Evolutionary conservation across 2,329 filamentous ascomycete genomes (phyloP).

Genomic region (Sphaerulina musiva): DNA sequence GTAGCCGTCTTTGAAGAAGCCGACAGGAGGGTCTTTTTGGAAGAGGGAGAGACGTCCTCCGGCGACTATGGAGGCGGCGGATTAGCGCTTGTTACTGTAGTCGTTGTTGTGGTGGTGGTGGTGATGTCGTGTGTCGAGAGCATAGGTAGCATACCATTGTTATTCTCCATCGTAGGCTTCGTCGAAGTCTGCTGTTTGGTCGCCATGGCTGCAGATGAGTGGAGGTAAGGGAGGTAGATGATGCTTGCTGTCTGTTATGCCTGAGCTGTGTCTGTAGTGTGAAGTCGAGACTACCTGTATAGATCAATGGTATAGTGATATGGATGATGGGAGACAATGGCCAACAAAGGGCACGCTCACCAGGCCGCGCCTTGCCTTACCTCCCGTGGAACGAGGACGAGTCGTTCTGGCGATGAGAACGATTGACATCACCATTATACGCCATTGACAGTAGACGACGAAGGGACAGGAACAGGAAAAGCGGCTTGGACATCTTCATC

Average conservation of each 20-base stretch:
- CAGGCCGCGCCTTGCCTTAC: too few relatives aligned
- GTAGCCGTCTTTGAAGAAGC: slow-evolving; percentile 19
- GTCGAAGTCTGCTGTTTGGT: slow-evolving; percentile 19
- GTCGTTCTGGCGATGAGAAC: not conserved
- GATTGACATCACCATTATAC: slow-evolving; percentile 16
- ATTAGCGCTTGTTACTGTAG: too few relatives aligned
- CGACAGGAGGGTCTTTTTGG: slow-evolving; percentile 14
- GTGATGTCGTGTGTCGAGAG: not conserved
- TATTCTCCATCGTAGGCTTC: slow-evolving; percentile 23
- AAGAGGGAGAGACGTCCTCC: slow-evolving; percentile 17
- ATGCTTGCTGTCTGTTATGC: too few relatives aligned
- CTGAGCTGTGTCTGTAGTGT: too few relatives aligned
- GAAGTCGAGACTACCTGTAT: too few relatives aligned
- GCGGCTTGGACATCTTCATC: not conserved
- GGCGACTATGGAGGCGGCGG: slow-evolving; percentile 6
- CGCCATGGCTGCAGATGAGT: slow-evolving; percentile 8
- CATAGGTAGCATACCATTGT: slow-evolving; percentile 15
- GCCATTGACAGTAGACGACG: not conserved
- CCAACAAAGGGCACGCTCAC: too few relatives aligned
- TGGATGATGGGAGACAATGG: too few relatives aligned
- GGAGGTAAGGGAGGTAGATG: too few relatives aligned
- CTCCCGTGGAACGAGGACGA: not conserved
- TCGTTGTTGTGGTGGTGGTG: too few relatives aligned
- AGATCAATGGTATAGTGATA: too few relatives aligned
- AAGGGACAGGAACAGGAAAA: slow-evolving; percentile 8